Evolutionary conservation across 2,329 filamentous ascomycete species (phyloP).

Genomic region (Penicillium sp.): DNA sequence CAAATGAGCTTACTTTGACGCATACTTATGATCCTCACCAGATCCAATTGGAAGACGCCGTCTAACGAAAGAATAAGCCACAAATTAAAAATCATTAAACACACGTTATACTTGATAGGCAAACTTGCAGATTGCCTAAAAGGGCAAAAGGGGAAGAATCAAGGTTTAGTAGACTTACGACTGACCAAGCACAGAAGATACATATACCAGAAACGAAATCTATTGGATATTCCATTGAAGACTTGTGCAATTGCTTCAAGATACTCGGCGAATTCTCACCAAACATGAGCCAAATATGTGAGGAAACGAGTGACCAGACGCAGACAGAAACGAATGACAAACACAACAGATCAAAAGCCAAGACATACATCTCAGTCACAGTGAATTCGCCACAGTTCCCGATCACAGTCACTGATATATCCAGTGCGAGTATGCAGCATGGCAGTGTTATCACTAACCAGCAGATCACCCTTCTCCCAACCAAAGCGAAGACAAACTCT

Average conservation of each 20-base stretch:
- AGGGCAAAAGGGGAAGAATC: not conserved
- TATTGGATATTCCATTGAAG: not conserved
- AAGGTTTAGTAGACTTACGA: not conserved
- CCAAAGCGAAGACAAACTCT: conserved; percentile 51
- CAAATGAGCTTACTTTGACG: not conserved
- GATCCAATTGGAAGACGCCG: not conserved
- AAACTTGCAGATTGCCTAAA: not conserved
- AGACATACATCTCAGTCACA: conserved; percentile 16
- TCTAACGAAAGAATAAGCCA: not conserved
- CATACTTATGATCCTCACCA: not conserved
- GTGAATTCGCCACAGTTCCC: conserved; percentile 29
- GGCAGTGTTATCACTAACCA: conserved; percentile 52
- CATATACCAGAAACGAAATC: not conserved
- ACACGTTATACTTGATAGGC: too few species aligned
- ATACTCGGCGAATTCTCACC: not conserved
- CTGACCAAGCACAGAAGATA: not conserved
- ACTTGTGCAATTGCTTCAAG: not conserved
- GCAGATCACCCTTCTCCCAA: conserved; percentile 56
- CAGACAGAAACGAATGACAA: not conserved
- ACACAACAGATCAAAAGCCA: not conserved
- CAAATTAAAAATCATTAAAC: not conserved
- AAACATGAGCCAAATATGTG: not conserved
- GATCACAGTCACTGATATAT: conserved; percentile 25
- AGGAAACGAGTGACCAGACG: not conserved
- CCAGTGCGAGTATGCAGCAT: conserved; percentile 30